phyloP scores from a whole-genome alignment of 1,284 basidiomycete species.

The Ganoderma sinense region DNA sequence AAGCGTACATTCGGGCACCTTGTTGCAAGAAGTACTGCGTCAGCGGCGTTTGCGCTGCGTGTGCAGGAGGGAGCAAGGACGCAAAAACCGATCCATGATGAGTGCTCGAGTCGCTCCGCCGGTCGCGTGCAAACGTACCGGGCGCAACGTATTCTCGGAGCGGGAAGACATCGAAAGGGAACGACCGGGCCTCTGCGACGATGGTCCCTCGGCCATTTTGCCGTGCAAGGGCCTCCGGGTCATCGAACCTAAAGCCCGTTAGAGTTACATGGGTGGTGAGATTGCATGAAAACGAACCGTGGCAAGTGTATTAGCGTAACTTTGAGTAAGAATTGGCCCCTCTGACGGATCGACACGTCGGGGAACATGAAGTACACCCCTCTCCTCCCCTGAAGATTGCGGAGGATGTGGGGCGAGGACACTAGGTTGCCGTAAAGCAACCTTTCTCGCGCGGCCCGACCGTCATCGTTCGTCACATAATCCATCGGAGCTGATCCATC shows the following conservation, averaged over 20 bases:
- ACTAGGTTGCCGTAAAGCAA: constrained; percentile 88
- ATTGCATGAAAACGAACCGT: constrained; percentile 59
- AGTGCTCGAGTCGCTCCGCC: background rate
- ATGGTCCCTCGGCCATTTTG: constrained; percentile 57
- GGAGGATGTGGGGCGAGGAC: constrained; percentile 78
- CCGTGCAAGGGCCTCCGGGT: constrained; percentile 55
- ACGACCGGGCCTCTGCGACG: constrained; percentile 75
- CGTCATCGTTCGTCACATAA: constrained; percentile 56
- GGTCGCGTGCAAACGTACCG: constrained; percentile 55
- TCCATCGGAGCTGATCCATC: constrained; percentile 67
- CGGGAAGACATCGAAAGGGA: constrained; percentile 79
- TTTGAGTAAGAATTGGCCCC: constrained; percentile 79
- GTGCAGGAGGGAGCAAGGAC: constrained; percentile 15
- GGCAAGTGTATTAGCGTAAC: constrained; percentile 80
- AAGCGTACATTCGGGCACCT: constrained; percentile 77
- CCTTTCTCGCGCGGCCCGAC: constrained; percentile 55
- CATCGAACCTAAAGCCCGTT: constrained; percentile 20
- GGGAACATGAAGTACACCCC: constrained; percentile 90
- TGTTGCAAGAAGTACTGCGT: constrained; percentile 80
- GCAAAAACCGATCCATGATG: constrained; percentile 5
- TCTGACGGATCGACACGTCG: constrained; percentile 84
- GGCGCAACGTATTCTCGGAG: constrained; percentile 80
- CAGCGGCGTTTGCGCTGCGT: constrained; percentile 61
- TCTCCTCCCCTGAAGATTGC: constrained; percentile 78
- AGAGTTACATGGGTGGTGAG: background rate